Evolutionary conservation across 176 grass and related monocot species (phyloP).

Genomic region (Panicum miliaceum): DNA sequence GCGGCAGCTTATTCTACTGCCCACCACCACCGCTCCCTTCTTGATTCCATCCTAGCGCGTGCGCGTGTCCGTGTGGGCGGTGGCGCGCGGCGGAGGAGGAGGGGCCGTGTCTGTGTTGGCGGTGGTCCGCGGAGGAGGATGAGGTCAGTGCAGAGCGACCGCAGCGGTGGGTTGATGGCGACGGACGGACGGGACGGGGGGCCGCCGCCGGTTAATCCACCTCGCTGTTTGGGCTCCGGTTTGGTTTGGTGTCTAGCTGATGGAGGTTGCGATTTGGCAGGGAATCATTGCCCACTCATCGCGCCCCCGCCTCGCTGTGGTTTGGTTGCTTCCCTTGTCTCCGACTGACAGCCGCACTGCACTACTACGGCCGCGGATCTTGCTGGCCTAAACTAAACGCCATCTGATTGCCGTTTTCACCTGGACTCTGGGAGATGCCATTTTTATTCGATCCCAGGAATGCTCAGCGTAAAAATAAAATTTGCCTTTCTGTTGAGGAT

Average conservation of each 20-base stretch:
- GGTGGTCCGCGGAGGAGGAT: conserved; percentile 14
- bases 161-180: conserved; percentile 31
- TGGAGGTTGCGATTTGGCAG: conserved; percentile 2
- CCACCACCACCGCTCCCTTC: neutral
- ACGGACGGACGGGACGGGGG: neutral
- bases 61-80: neutral
- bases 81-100: neutral
- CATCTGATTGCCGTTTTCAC: neutral
- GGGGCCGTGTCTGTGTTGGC: neutral
- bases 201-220: conserved; percentile 13
- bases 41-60: neutral
- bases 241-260: neutral
- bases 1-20: neutral
- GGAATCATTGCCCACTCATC: conserved; percentile 36
- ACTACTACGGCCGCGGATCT: conserved; percentile 4
- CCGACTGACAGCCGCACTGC: neutral
- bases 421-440: neutral
- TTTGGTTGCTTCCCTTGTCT: conserved; percentile 27
- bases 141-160: neutral
- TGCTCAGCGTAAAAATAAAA: neutral
- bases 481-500: neutral
- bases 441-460: neutral
- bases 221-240: neutral
- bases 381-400: conserved; percentile 4
- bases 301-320: conserved; percentile 19